Evolutionary conservation across 345 rosid genomes (phyloP).

Genomic region (Limnanthes douglasii): DNA sequence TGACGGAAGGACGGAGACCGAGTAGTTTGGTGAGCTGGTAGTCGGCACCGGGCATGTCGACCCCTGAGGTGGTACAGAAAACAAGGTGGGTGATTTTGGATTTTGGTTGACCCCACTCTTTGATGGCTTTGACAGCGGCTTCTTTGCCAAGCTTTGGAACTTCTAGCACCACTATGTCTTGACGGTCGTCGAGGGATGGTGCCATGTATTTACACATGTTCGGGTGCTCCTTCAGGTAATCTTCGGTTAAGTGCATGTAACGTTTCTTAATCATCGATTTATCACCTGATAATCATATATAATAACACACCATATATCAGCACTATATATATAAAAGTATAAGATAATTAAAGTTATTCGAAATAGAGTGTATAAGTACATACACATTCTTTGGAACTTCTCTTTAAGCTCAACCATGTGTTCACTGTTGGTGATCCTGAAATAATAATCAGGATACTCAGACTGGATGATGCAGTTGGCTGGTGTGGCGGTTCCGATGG

Average conservation of each 20-base stretch:
- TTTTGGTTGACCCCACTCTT: conserved; percentile 81
- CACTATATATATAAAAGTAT: not conserved
- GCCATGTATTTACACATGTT: conserved; percentile 55
- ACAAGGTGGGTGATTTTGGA: conserved; percentile 73
- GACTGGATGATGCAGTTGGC: conserved; percentile 32
- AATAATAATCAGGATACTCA: conserved; percentile 54
- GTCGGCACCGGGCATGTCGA: conserved; percentile 93
- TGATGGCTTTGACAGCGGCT: conserved; percentile 62
- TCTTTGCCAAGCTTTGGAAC: conserved; percentile 72
- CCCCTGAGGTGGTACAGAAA: conserved; percentile 79
- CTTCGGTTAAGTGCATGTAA: conserved; percentile 59
- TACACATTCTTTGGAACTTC: conserved; percentile 68
- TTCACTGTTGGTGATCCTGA: conserved; percentile 53
- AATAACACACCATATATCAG: not conserved
- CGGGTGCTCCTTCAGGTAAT: conserved; percentile 41
- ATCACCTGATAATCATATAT: conserved; percentile 41
- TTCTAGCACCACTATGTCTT: conserved; percentile 70
- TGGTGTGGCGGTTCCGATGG: conserved; percentile 62
- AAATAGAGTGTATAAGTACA: conserved; percentile 4
- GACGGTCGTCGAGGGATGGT: conserved; percentile 55
- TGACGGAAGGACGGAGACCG: conserved; percentile 65
- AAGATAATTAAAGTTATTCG: not conserved
- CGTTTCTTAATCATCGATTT: conserved; percentile 52
- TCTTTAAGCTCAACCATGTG: conserved; percentile 64
- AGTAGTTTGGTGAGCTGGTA: conserved; percentile 79